Evolutionary conservation across 345 rosid genomes (phyloP).

Genomic region (Corchorus olitorius): DNA sequence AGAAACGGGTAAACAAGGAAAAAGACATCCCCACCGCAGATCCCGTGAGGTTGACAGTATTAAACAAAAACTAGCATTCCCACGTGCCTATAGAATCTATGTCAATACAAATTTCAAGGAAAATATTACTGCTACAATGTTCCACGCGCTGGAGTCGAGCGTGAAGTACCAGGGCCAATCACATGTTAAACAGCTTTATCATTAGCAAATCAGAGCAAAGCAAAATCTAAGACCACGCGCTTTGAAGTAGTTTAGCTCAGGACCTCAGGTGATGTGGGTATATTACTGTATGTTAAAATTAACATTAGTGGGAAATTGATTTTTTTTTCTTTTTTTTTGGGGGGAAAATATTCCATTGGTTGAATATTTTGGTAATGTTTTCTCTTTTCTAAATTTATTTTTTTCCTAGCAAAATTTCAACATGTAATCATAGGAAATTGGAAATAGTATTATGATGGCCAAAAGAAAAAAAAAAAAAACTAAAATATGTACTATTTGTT

Average conservation of each 20-base stretch:
- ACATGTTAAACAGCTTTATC: background rate
- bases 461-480: too few relatives aligned
- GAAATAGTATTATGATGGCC: too few relatives aligned
- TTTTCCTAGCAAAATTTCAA: too few relatives aligned
- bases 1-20: slow-evolving; percentile 4
- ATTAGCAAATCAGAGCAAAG: background rate
- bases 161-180: background rate
- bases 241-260: background rate
- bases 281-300: too few relatives aligned
- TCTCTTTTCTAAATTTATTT: too few relatives aligned
- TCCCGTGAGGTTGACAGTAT: slow-evolving; percentile 22
- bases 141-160: background rate
- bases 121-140: background rate
- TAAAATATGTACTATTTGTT: too few relatives aligned
- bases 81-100: slow-evolving; percentile 15
- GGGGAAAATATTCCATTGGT: background rate
- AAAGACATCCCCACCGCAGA: slow-evolving; percentile 20
- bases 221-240: background rate
- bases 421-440: too few relatives aligned
- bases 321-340: background rate
- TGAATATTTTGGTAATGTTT: too few relatives aligned
- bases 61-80: background rate
- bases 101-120: background rate
- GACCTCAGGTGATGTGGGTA: background rate
- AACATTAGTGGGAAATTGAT: background rate